Conservation (phyloP, 257 asterid species). For the Coffea eugenioides region DNA sequence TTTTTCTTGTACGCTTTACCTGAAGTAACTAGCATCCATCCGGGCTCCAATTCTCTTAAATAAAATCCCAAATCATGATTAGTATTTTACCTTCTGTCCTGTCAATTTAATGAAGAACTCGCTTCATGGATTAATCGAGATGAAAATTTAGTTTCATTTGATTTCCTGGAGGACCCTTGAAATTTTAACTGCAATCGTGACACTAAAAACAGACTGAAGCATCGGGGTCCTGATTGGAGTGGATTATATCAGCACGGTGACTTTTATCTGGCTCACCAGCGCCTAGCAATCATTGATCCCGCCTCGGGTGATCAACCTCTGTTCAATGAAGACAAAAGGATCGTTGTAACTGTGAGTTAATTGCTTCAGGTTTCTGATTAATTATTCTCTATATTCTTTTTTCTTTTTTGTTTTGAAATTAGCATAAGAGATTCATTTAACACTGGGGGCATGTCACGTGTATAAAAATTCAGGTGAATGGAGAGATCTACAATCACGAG, state of each 20-base stretch:
- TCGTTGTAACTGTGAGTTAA: slow-evolving; percentile 72
- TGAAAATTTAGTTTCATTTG: background rate
- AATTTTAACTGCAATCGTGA: background rate
- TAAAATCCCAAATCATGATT: background rate
- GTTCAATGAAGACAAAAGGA: slow-evolving; percentile 63
- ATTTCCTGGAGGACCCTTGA: background rate
- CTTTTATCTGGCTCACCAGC: slow-evolving; percentile 76
- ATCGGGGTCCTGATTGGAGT: slow-evolving; percentile 99
- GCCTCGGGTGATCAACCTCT: slow-evolving; percentile 99
- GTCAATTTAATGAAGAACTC: background rate
- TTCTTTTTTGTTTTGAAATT: background rate
- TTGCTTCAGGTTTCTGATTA: background rate
- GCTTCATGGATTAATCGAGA: background rate
- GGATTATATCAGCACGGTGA: slow-evolving; percentile 86
- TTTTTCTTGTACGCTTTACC: background rate
- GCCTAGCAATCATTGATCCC: slow-evolving; percentile 89
- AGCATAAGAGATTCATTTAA: background rate
- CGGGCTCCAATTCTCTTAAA: background rate
- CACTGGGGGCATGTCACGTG: background rate
- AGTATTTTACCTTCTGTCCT: background rate
- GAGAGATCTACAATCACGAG: slow-evolving; percentile 97
- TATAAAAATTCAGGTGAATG: slow-evolving; percentile 63
- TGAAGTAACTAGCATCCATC: background rate
- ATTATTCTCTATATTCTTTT: background rate
- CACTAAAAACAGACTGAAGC: slow-evolving; percentile 70